Base-by-base conservation (phyloP, 2,329 filamentous ascomycete species). In the Basipetospora chlamydospora region DNA sequence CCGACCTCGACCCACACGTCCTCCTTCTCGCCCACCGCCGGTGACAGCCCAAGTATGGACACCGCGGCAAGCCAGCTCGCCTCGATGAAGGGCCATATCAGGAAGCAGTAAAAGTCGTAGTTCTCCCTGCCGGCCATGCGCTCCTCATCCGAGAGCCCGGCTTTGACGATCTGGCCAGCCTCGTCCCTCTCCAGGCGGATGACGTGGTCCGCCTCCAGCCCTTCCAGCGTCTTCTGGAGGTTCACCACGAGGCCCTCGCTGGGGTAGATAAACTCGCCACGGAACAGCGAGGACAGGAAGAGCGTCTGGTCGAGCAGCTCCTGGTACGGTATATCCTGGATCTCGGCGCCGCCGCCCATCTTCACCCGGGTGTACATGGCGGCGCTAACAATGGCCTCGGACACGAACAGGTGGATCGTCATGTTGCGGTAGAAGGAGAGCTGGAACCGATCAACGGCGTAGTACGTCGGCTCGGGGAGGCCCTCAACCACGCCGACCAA, bases 391-490 rank as follows among this genome's bases (percentile, higher is more conserved):
- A 98, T 66, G 0, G 88, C 82, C 53, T 96, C 87, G 2, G 85
- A 80, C 39, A 98, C 90, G 56, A 98, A 98, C 5, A 98, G 70
- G 53, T 98, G 90, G 42, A 98, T 98, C 0, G 88, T 95, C 90
- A 96, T 96, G 57, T 98, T 98, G 36, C 90, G 79, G 59, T 98
- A 98, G 57, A 98, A 98, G 0, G 86, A 94, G 8, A 98, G 70
- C 53, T 98, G 90, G 63, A 98, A 98, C 37, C 86, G 73, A 55
- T 98, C 90, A 26, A 95, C 86, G 4, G 90, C 90, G 49, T 84
- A 94, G 57, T 84, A 96, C 0, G 90, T 96, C 13, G 84, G 83
- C 53, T 98, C 90, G 0, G 82, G 80, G 5, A 98, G 61, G 1
- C 79, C 84, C 26, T 78, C 70, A 0, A 93, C 68, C 4, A 78